Base-by-base conservation (phyloP, 768 basidiomycete species). In the Pisolithus tinctorius region DNA sequence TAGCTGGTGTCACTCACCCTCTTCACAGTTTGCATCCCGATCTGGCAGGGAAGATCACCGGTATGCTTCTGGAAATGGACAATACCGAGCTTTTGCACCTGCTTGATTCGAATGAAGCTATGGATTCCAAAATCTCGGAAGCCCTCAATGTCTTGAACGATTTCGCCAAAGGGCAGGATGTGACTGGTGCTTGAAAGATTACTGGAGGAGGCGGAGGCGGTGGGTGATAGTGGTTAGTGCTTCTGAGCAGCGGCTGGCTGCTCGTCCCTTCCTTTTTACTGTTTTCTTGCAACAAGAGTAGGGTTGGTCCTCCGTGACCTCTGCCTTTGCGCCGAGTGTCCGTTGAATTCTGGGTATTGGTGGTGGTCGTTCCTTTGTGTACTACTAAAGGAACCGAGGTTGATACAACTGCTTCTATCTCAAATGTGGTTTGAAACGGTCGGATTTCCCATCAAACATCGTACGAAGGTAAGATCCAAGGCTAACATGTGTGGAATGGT, bases 41-140 rank as follows among this genome's bases (percentile, higher is more conserved):
- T 20, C 76, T 96, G 65, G 93, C 96, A 58, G 96, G 96, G 55
- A 97, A 97, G 80, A 96, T 97, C 69, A 97, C 94, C 41, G 94
- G 93, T 50, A 97, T 97, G 94, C 77, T 97, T 64, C 82, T 97
- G 57, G 94, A 99, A 82, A 98, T 99, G 95, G 94, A 97, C 70
- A 95, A 95, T 73, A 65, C 78, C 45, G 96, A 98, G 71, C 78
- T 99, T 47, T 73, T 98, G 27, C 86, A 90, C 71, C 81, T 99
- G 46, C 72, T 98, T 60, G 93, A 95, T 54, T 73, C 82, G 49
- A 73, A 75, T 20, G 90, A 92, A 9, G 82, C 93, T 40, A 82
- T 99, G 78, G 81, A 81, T 63, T 73, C 77, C 70, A 99, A 99
- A 79, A 88, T 96, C 58, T 82, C 80, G 53, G 95, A 98, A 76